Conservation (phyloP, 2,329 filamentous ascomycete species). For the Hypoxylon sp. region DNA sequence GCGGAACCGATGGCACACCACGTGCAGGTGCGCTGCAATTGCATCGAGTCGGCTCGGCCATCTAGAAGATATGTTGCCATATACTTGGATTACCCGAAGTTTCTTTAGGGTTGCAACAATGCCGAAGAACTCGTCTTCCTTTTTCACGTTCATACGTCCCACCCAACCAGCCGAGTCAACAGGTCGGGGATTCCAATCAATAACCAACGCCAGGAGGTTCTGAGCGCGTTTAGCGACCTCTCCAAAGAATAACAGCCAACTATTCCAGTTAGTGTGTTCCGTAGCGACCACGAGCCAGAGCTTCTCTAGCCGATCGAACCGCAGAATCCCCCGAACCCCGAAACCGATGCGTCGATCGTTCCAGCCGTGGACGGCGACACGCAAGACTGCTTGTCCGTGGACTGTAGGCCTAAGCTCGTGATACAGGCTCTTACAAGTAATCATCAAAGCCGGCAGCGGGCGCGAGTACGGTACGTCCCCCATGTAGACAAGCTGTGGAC, state of each 20-base stretch:
- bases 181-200: constrained; percentile 54
- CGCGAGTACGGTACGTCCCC: constrained; percentile 27
- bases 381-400: constrained; percentile 48
- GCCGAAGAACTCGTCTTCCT: constrained; percentile 49
- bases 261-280: constrained; percentile 54
- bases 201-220: constrained; percentile 45
- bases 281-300: constrained; percentile 50
- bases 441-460: constrained; percentile 47
- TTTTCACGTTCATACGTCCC: constrained; percentile 41
- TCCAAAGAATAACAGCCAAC: constrained; percentile 52
- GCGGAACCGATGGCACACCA: constrained; percentile 42
- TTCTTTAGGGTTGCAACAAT: constrained; percentile 34
- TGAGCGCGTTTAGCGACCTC: constrained; percentile 40
- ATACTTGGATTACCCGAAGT: constrained; percentile 43
- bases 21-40: constrained; percentile 17
- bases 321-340: constrained; percentile 52
- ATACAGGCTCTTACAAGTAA: constrained; percentile 44
- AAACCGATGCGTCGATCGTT: constrained; percentile 51
- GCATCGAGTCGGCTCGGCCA: constrained; percentile 45
- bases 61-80: constrained; percentile 44
- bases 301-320: constrained; percentile 48
- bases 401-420: constrained; percentile 46
- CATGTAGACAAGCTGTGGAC: constrained; percentile 43
- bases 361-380: constrained; percentile 48
- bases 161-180: constrained; percentile 29